phyloP scores from a whole-genome alignment of 306 rosid species.

The Inga leiocalycina region DNA sequence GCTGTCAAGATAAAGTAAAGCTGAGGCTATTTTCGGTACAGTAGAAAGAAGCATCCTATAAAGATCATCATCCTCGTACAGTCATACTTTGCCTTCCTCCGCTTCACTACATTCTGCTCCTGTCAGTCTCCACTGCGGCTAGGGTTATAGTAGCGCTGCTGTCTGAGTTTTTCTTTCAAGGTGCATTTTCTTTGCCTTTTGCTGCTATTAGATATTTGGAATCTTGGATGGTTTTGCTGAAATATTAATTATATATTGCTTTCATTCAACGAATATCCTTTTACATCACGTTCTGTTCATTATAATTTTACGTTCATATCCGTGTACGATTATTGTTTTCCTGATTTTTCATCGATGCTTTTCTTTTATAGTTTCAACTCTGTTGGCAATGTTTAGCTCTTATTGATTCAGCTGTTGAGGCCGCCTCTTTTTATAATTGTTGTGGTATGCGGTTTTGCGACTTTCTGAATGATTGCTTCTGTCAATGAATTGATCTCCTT shows the following conservation, averaged over 20 bases:
- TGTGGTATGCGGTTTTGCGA: background rate
- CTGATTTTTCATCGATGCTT: too few relatives aligned
- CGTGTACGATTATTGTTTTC: background rate
- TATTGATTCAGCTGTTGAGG: background rate
- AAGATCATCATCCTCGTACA: background rate
- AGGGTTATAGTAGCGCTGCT: background rate
- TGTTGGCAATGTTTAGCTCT: background rate
- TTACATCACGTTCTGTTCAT: background rate
- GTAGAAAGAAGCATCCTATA: background rate
- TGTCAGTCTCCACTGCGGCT: background rate
- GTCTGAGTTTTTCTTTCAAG: background rate
- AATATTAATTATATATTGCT: background rate
- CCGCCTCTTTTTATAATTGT: background rate
- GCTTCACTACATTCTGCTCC: background rate
- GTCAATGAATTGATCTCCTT: background rate
- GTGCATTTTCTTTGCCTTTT: background rate
- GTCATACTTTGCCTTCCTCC: background rate
- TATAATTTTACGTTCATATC: background rate
- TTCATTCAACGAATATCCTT: background rate
- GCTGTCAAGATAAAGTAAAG: background rate
- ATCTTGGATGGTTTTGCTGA: background rate
- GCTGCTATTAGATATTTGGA: background rate
- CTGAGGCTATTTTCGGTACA: background rate
- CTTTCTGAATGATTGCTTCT: background rate
- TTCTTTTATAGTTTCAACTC: background rate